Base-by-base conservation (phyloP, 768 basidiomycete species). In the Paxillus rubicundulus region DNA sequence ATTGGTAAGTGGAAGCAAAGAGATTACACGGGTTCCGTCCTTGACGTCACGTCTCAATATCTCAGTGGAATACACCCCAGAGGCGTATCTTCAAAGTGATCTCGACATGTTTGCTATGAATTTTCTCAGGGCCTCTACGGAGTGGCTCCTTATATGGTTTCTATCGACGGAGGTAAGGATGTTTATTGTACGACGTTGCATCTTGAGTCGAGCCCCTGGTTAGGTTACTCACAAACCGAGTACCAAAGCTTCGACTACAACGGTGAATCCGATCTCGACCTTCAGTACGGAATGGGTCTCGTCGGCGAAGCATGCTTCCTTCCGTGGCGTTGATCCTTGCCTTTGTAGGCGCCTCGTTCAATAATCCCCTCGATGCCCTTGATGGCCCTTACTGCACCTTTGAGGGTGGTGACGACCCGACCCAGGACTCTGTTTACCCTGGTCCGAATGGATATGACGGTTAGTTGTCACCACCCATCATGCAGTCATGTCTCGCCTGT, bases 321-420 rank as follows among this genome's bases (percentile, higher is more conserved):
- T 10, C 27, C 0, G 40, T 56, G 17, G 39, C 38, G 40, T 46
- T 48, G 53, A 58, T 40, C 18, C 9, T 18, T 9, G 5, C 17
- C 24, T 38, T 17, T 30, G 21, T 30, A 63, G 60, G 60, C 21
- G 61, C 62, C 10, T 68, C 69, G 9, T 72, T 70, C 52, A 66
- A 70, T 50, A 72, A 71, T 42, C 62, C 66, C 57, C 61, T 73
- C 21, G 70, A 74, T 45, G 70, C 68, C 13, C 43, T 74, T 10
- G 70, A 71, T 44, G 69, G 44, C 3, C 57, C 61, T 4, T 74
- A 67, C 52, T 74, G 72, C 49, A 59, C 59, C 5, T 73, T 47
- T 10, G 67, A 71, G 16, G 71, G 72, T 17, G 70, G 71, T 24
- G 66, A 72, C 17, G 69, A 71, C 51, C 58, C 64, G 17, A 62